These are phyloP conservation scores for Trichosporon sp. DNA, from an alignment of 1,284 basidiomycete species.

Conservation along the genomic window DNA sequence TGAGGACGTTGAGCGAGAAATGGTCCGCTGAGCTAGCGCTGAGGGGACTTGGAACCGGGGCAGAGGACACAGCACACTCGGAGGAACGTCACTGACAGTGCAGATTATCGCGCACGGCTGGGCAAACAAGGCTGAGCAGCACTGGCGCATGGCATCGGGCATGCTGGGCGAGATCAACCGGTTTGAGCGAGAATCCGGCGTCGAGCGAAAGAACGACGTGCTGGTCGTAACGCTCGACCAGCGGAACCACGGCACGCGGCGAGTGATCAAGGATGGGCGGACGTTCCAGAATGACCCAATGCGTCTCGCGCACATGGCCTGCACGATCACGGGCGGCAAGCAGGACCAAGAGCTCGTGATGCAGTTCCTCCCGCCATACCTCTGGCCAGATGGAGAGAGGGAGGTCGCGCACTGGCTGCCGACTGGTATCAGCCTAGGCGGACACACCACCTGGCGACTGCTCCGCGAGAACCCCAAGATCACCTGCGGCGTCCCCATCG, in stretches of 20 bases:
- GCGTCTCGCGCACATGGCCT: conserved; percentile 47
- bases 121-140: conserved; percentile 30
- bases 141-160: conserved; percentile 34
- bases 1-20: no score
- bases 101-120: conserved; percentile 41
- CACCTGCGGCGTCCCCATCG: conserved; percentile 63
- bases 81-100: neutral
- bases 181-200: conserved; percentile 6
- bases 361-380: conserved; percentile 68
- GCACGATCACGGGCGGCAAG: conserved; percentile 4
- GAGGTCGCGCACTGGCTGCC: conserved; percentile 61
- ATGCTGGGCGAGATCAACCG: conserved; percentile 27
- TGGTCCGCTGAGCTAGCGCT: no score
- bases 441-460: conserved; percentile 12
- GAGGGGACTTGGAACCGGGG: no score
- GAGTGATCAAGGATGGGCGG: conserved; percentile 56
- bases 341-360: conserved; percentile 73
- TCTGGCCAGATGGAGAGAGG: conserved; percentile 69
- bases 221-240: conserved; percentile 55
- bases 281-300: conserved; percentile 60
- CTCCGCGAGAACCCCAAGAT: conserved; percentile 60
- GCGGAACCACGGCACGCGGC: conserved; percentile 65
- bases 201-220: conserved; percentile 30
- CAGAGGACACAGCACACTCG: no score
- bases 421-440: conserved; percentile 53